Conservation (phyloP, 2,329 filamentous ascomycete species). For the Talaromyces piceae region DNA sequence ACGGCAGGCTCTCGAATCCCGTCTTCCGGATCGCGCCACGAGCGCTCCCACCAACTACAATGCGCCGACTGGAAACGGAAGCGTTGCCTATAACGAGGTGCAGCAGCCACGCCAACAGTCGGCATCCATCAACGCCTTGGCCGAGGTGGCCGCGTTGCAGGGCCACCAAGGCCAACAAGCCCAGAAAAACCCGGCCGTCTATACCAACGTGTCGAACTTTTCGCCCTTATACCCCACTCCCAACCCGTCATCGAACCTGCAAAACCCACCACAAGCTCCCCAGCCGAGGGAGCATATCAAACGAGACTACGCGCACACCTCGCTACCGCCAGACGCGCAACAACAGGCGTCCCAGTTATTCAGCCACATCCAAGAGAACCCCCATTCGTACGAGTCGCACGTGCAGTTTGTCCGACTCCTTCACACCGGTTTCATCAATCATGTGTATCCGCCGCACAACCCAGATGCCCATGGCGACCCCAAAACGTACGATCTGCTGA, state of each 20-base stretch:
- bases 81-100: constrained; percentile 23
- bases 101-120: constrained; percentile 34
- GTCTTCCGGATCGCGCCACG: constrained; percentile 30
- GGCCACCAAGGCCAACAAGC: constrained; percentile 34
- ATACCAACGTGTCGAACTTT: constrained; percentile 30
- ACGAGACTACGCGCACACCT: constrained; percentile 35
- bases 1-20: constrained; percentile 34
- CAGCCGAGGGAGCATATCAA: constrained; percentile 34
- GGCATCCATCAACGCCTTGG: constrained; percentile 42
- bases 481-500: constrained; percentile 39
- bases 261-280: constrained; percentile 38
- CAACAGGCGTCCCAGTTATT: constrained; percentile 34
- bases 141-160: constrained; percentile 42
- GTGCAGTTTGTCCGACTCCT: constrained; percentile 40
- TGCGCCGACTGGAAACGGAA: constrained; percentile 22
- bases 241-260: constrained; percentile 30
- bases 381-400: constrained; percentile 41
- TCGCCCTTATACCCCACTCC: constrained; percentile 34
- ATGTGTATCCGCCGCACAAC: constrained; percentile 39
- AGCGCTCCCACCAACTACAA: constrained; percentile 25
- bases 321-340: constrained; percentile 35
- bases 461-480: constrained; percentile 40
- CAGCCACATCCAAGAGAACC: constrained; percentile 37
- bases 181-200: constrained; percentile 24
- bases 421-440: constrained; percentile 41